Conservation (phyloP, 306 rosid genomes). For the Glycine latifolia region DNA sequence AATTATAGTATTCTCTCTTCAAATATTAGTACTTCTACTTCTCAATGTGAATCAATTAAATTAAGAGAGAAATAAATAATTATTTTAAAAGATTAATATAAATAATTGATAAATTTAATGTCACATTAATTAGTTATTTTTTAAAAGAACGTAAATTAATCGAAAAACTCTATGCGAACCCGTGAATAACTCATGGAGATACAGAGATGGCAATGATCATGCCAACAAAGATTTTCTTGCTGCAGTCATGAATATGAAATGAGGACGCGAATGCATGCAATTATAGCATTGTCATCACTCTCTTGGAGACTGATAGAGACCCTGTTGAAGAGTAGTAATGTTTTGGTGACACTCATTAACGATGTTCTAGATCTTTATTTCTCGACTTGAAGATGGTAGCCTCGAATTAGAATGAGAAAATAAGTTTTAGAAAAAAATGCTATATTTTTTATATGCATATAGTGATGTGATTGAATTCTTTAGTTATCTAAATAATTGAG, state of each 20-base stretch:
- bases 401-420: conserved; percentile 74
- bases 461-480: neutral
- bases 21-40: too few relatives aligned
- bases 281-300: conserved; percentile 89
- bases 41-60: too few relatives aligned
- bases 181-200: conserved; percentile 86
- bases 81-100: too few relatives aligned
- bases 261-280: conserved; percentile 96
- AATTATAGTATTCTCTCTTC: too few relatives aligned
- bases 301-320: conserved; percentile 91
- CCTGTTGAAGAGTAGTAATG: conserved; percentile 81
- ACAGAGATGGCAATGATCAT: conserved; percentile 85
- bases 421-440: neutral
- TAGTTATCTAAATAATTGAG: conserved; percentile 9
- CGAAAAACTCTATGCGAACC: conserved; percentile 67
- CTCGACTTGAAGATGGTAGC: conserved; percentile 95
- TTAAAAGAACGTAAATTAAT: too few relatives aligned
- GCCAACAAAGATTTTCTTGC: conserved; percentile 93
- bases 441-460: conserved; percentile 17
- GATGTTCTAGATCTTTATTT: conserved; percentile 85
- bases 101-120: too few relatives aligned
- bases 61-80: too few relatives aligned
- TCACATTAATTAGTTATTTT: too few relatives aligned
- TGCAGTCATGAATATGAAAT: conserved; percentile 90
- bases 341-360: conserved; percentile 76